Conservation (phyloP, 441 rosid genomes). For the Populus trichocarpa region DNA sequence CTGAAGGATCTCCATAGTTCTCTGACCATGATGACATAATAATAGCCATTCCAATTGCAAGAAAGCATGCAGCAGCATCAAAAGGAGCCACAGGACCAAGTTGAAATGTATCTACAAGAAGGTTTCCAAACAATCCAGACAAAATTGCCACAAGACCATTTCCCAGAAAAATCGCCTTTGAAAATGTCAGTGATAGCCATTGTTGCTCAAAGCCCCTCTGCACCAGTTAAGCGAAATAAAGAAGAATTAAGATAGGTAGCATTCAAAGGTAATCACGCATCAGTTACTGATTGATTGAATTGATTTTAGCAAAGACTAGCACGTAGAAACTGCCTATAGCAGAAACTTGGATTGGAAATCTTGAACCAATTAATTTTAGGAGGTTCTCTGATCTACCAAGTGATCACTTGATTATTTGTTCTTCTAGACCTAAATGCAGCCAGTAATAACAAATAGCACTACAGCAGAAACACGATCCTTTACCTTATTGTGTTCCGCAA, state of each 20-base stretch:
- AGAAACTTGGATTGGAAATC: not conserved
- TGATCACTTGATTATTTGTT: not conserved
- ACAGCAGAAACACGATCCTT: conserved; percentile 12
- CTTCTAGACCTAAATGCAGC: not conserved
- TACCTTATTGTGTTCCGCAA: conserved; percentile 94
- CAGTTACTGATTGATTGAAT: not conserved
- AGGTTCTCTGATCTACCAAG: not conserved
- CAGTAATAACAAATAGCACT: not conserved
- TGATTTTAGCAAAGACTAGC: not conserved
- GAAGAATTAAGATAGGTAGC: not conserved
- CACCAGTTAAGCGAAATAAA: conserved; percentile 16
- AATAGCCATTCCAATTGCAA: conserved; percentile 83
- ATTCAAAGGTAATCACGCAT: not conserved
- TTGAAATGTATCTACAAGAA: conserved; percentile 67
- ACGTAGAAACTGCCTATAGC: not conserved
- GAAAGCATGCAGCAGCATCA: conserved; percentile 95
- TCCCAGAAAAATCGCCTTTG: conserved; percentile 93
- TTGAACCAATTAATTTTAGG: not conserved
- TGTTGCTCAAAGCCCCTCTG: conserved; percentile 94
- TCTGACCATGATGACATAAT: conserved; percentile 85
- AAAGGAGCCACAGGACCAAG: conserved; percentile 95
- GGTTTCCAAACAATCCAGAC: conserved; percentile 80
- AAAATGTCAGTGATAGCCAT: conserved; percentile 87
- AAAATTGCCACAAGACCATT: conserved; percentile 90
- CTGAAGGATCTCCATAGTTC: conserved; percentile 83